These are phyloP conservation scores for Pythium scleroteichum DNA, from an alignment of 352 stramenopile species.

Conservation along the genomic window DNA sequence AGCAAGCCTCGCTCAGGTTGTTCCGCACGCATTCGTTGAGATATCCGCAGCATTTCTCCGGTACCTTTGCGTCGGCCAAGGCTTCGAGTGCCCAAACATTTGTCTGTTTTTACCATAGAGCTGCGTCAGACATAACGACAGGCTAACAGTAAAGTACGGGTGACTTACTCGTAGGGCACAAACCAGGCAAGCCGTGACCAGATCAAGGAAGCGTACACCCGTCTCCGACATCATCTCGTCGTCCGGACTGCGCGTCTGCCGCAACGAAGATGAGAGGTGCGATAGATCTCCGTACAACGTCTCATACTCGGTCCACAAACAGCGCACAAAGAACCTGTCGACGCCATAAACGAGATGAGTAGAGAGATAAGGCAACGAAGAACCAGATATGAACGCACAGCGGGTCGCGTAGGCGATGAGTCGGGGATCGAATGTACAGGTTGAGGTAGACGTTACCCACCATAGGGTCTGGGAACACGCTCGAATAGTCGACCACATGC, in stretches of 20 bases:
- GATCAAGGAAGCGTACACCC: conserved; percentile 65
- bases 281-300: conserved; percentile 66
- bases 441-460: conserved; percentile 91
- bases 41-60: conserved; percentile 63
- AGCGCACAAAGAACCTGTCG: conserved; percentile 72
- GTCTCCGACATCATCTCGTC: conserved; percentile 68
- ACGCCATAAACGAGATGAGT: neutral
- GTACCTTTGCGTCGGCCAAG: conserved; percentile 54
- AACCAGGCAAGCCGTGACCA: conserved; percentile 79
- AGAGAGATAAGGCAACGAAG: neutral
- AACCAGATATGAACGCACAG: conserved; percentile 47
- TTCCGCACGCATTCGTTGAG: conserved; percentile 70
- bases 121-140: no score
- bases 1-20: conserved; percentile 58
- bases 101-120: conserved; percentile 39
- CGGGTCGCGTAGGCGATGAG: conserved; percentile 90
- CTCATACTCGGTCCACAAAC: conserved; percentile 81
- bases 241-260: conserved; percentile 58
- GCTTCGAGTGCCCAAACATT: conserved; percentile 64
- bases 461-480: conserved; percentile 66
- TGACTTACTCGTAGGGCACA: conserved; percentile 65
- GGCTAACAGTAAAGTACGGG: neutral
- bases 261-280: conserved; percentile 63
- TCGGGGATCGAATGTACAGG: conserved; percentile 93
- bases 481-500: conserved; percentile 76